Conservation (phyloP, 306 rosid species). For the Heteromeles arbutifolia region DNA sequence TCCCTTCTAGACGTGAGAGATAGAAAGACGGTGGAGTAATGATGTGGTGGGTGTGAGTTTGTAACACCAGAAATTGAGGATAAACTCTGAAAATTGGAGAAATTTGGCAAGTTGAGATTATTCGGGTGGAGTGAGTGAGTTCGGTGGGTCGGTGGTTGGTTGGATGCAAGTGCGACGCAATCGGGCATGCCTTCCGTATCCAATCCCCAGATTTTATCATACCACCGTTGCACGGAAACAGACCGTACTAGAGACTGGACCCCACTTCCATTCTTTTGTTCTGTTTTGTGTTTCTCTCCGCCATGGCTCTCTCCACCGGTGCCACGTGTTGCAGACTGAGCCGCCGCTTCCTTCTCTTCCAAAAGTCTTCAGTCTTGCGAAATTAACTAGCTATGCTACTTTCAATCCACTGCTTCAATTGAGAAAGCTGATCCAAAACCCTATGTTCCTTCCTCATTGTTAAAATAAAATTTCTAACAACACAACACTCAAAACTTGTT, state of each 20-base stretch:
- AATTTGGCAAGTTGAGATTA: no score
- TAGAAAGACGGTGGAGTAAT: not conserved
- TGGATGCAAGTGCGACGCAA: constrained; percentile 1
- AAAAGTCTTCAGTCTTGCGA: no score
- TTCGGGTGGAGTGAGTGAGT: constrained; percentile 16
- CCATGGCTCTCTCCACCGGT: not conserved
- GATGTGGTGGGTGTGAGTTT: not conserved
- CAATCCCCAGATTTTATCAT: constrained; percentile 37
- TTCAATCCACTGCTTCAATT: no score
- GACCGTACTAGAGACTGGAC: not conserved
- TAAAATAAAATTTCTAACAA: no score
- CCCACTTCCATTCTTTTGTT: not conserved
- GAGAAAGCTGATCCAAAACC: no score
- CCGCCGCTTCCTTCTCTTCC: not conserved
- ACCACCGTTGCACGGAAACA: constrained; percentile 15
- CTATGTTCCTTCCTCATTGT: no score
- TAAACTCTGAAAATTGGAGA: no score
- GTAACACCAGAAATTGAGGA: not conserved
- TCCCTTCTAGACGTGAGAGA: not conserved
- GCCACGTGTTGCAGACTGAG: constrained; percentile 38
- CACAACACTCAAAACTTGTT: no score
- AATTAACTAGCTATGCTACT: no score
- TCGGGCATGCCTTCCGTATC: constrained; percentile 8
- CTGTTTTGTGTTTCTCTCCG: not conserved
- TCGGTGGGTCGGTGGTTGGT: constrained; percentile 16